Evolutionary conservation across 164 flowering plant species (phyloP).

Genomic region (Kingdonia uniflora): DNA sequence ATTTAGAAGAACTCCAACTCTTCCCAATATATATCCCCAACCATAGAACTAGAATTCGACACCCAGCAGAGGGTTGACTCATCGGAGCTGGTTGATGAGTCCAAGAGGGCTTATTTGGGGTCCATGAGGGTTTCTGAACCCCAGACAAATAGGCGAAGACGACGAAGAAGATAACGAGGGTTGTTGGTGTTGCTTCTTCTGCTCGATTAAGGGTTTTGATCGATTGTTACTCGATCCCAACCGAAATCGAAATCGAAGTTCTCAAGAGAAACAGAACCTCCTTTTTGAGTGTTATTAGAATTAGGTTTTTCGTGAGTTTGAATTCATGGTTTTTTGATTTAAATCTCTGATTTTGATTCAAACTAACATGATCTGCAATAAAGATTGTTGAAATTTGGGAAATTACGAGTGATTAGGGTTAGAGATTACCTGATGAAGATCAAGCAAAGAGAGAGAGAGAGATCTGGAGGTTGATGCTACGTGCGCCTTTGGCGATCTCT

Average conservation of each 20-base stretch:
- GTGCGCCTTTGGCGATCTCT: too few relatives aligned
- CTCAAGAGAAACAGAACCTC: slow-evolving; percentile 21
- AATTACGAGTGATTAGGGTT: too few relatives aligned
- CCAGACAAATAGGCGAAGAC: slow-evolving; percentile 18
- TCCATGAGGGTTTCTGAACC: slow-evolving; percentile 34
- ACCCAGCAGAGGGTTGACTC: slow-evolving; percentile 22
- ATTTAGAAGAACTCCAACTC: slow-evolving; percentile 45
- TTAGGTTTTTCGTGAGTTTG: slow-evolving; percentile 31
- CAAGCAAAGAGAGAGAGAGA: too few relatives aligned
- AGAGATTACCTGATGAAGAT: too few relatives aligned
- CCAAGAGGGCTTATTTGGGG: slow-evolving; percentile 72
- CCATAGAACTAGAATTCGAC: slow-evolving; percentile 59
- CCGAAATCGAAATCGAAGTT: slow-evolving; percentile 41
- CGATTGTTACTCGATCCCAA: slow-evolving; percentile 35
- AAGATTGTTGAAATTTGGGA: too few relatives aligned
- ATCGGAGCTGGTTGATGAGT: slow-evolving; percentile 58
- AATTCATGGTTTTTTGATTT: too few relatives aligned
- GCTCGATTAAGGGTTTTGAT: slow-evolving; percentile 35
- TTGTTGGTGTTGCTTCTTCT: slow-evolving; percentile 21
- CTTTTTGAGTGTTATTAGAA: slow-evolving; percentile 8
- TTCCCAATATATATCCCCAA: slow-evolving; percentile 81
- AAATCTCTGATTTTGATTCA: too few relatives aligned
- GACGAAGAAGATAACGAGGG: slow-evolving; percentile 15
- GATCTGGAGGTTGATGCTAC: too few relatives aligned
- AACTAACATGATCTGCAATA: too few relatives aligned